Evolutionary conservation across 2,329 filamentous ascomycete genomes (phyloP).

Genomic region (Verticillium isaacii): DNA sequence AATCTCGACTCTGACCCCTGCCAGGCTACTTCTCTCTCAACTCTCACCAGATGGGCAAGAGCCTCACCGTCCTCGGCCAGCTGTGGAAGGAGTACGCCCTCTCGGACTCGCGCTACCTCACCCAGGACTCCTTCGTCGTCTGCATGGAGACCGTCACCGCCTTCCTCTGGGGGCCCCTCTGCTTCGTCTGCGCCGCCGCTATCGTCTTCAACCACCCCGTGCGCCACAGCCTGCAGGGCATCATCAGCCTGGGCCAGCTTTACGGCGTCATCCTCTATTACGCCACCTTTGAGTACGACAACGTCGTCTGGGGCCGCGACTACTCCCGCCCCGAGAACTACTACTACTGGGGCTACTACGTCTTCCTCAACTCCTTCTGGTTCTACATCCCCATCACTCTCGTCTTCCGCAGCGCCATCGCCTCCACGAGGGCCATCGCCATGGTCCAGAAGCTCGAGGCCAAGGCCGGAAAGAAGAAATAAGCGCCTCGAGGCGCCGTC

Average conservation of each 20-base stretch:
- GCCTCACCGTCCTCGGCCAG: conserved; percentile 42
- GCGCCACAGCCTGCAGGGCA: conserved; percentile 42
- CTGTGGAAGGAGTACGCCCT: conserved; percentile 56
- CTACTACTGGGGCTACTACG: conserved; percentile 50
- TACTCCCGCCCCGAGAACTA: conserved; percentile 45
- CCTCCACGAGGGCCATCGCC: conserved; percentile 20
- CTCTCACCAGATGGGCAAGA: conserved; percentile 32
- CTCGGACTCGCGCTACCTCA: conserved; percentile 52
- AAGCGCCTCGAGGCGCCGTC: neutral
- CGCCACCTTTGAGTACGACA: conserved; percentile 39
- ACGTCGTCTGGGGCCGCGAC: conserved; percentile 28
- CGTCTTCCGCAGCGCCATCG: conserved; percentile 21
- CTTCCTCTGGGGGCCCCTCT: conserved; percentile 48
- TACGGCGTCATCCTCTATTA: conserved; percentile 52
- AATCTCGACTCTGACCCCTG: conserved; percentile 1
- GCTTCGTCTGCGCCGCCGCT: conserved; percentile 38
- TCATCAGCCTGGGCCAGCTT: conserved; percentile 41
- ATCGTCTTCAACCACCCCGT: conserved; percentile 38
- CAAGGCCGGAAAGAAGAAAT: conserved; percentile 1
- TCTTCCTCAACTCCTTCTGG: conserved; percentile 50
- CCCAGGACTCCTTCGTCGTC: conserved; percentile 47
- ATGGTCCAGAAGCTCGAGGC: conserved; percentile 15
- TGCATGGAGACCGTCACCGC: conserved; percentile 52
- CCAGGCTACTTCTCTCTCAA: conserved; percentile 46
- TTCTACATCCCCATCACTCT: conserved; percentile 39